Evolutionary conservation across 345 rosid genomes (phyloP).

Genomic region (Turnera subulata): DNA sequence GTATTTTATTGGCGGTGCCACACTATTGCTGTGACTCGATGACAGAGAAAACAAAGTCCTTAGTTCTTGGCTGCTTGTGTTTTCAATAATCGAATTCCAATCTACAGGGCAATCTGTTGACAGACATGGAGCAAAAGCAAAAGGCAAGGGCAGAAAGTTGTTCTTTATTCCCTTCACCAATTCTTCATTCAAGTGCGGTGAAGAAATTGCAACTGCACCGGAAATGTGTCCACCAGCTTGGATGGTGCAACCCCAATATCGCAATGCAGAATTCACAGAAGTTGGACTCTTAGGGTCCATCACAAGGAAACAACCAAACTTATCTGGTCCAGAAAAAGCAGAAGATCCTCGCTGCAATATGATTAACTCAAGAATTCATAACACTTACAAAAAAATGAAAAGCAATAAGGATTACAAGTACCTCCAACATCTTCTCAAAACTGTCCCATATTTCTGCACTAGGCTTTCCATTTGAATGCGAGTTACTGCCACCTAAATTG

Average conservation of each 20-base stretch:
- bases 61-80: conserved; percentile 37
- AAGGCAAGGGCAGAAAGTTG: conserved; percentile 56
- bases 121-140: conserved; percentile 50
- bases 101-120: conserved; percentile 34
- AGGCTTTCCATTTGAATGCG: conserved; percentile 41
- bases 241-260: conserved; percentile 78
- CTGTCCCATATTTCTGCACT: conserved; percentile 74
- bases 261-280: conserved; percentile 62
- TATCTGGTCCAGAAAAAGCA: conserved; percentile 16
- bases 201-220: conserved; percentile 50
- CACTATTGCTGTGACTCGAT: conserved; percentile 21
- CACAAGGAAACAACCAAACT: conserved; percentile 48
- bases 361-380: conserved; percentile 11
- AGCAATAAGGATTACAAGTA: conserved; percentile 21
- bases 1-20: conserved; percentile 46
- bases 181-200: conserved; percentile 26
- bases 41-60: conserved; percentile 45
- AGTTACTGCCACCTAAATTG: conserved; percentile 43
- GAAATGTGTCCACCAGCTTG: conserved; percentile 77
- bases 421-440: conserved; percentile 67
- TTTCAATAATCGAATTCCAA: conserved; percentile 52
- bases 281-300: conserved; percentile 59
- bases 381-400: conserved; percentile 1
- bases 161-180: conserved; percentile 31
- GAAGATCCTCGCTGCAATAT: conserved; percentile 32